Evolutionary conservation across 1,284 basidiomycete genomes (phyloP), one percentile per base, ranked within the genome.

Genomic region (Leccinum griseonigrum): DNA sequence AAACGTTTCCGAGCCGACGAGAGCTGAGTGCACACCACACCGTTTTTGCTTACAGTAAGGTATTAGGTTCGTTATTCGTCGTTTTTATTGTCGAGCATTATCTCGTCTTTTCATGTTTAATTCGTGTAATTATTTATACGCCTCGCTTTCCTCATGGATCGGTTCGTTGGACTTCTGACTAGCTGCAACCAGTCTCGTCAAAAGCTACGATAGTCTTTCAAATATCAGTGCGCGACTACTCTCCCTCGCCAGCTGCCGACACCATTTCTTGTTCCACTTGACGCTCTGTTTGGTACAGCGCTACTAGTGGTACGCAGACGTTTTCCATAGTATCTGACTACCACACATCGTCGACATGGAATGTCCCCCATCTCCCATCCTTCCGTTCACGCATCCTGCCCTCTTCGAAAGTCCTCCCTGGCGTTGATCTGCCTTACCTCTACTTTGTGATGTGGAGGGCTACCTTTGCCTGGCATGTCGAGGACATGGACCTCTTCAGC

Each of bases 371-470:
- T 72, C 85, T 99, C 11, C 91, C 92, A 32, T 98, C 95, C 54
- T 81, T 95, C 2, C 84, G 99, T 34, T 90, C 90, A 16, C 87
- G 95, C 14, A 81, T 97, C n/a, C 75, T 92, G 2, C 89, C 88
- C 1, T 67, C 81, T 13, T 80, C 83, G 28, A 83, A 92, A 57
- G 86, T 85, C 60, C 80, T 99, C 34, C 96, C 96, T 0, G 97
- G 97, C 31, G 97, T 99, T 57, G 98, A 98, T 71, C 92, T 95
- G 1, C 97, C 97, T 0, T 99, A 99, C 75, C 85, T 99, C 4
- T 98, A 99, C 77, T 98, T 97, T 76, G 97, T 97, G 66, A 98
- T 98, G 95, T 99, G 97, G 97, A 84, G 95, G 59, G 97, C 97
- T 14, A 96, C 95, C 0, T 97, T 99, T 76, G 95, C 97, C 0